A percentile compares a stretch with the other conserved stretches of the same genome.
Conservation (phyloP, 768 basidiomycete genomes). For the Polyporus arcularius region DNA sequence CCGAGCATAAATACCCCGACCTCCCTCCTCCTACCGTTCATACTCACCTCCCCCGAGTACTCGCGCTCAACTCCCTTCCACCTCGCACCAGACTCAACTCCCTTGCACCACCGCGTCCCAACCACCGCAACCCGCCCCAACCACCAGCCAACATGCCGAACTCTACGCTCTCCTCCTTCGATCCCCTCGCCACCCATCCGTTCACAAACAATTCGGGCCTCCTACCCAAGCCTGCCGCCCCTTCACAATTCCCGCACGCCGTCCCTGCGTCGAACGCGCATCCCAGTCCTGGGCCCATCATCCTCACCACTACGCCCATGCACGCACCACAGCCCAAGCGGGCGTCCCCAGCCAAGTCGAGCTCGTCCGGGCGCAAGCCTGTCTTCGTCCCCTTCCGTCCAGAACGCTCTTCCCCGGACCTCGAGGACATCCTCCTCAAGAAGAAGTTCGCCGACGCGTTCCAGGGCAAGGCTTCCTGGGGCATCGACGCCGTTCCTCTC, state of each 20-base stretch:
- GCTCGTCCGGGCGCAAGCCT: constrained; percentile 18
- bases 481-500: constrained; percentile 26
- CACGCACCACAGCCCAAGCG: constrained; percentile 31
- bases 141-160: constrained; percentile 28
- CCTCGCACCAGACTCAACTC: neutral
- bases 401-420: constrained; percentile 56
- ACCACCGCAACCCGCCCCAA: neutral
- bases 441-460: constrained; percentile 35
- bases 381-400: constrained; percentile 56
- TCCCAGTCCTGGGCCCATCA: constrained; percentile 9
- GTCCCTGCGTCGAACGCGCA: constrained; percentile 33
- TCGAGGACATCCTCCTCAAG: constrained; percentile 45
- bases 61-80: neutral
- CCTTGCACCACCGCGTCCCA: neutral
- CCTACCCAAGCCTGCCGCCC: constrained; percentile 43
- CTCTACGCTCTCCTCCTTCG: constrained; percentile 44
- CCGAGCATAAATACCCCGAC: constrained; percentile 11
- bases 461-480: constrained; percentile 30
- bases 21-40: neutral
- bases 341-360: constrained; percentile 17
- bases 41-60: neutral
- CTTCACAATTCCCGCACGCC: constrained; percentile 49
- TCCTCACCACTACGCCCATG: constrained; percentile 18
- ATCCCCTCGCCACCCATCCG: constrained; percentile 60
- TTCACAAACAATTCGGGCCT: constrained; percentile 48